phyloP scores from a whole-genome alignment of 768 basidiomycete genomes.

The Tylopilus sp. region DNA sequence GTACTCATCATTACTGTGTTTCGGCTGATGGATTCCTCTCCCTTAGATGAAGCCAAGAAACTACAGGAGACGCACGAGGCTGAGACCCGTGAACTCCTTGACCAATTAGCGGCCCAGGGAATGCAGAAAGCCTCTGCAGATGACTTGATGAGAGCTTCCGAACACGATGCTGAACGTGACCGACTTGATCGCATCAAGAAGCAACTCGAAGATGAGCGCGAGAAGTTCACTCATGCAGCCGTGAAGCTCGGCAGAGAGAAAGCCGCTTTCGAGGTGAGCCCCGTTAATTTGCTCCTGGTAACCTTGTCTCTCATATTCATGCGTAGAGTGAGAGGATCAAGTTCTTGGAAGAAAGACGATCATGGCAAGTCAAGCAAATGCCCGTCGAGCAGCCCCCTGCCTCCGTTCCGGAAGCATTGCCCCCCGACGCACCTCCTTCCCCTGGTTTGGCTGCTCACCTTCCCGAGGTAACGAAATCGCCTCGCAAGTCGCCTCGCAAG shows the following conservation, averaged over 20 bases:
- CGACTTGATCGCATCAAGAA: slow-evolving; percentile 48
- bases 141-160: slow-evolving; percentile 49
- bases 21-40: slow-evolving; percentile 6
- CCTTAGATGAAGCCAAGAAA: slow-evolving; percentile 46
- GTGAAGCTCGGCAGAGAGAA: slow-evolving; percentile 63
- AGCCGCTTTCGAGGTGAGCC: slow-evolving; percentile 58
- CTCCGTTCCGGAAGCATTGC: slow-evolving; percentile 21
- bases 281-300: neutral
- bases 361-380: slow-evolving; percentile 68
- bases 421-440: slow-evolving; percentile 11
- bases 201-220: slow-evolving; percentile 64
- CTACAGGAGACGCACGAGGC: slow-evolving; percentile 39
- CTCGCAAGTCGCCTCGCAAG: slow-evolving; percentile 45
- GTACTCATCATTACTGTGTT: neutral
- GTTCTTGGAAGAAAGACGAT: slow-evolving; percentile 66
- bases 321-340: slow-evolving; percentile 57
- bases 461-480: slow-evolving; percentile 37
- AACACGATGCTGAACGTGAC: slow-evolving; percentile 51
- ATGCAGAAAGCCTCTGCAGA: slow-evolving; percentile 35
- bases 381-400: slow-evolving; percentile 54
- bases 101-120: slow-evolving; percentile 48
- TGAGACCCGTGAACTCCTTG: slow-evolving; percentile 52
- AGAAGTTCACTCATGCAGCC: slow-evolving; percentile 61
- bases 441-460: slow-evolving; percentile 22
- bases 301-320: slow-evolving; percentile 1